phyloP scores from a whole-genome alignment of 2,329 filamentous ascomycete species.

The Thelonectria rubi region DNA sequence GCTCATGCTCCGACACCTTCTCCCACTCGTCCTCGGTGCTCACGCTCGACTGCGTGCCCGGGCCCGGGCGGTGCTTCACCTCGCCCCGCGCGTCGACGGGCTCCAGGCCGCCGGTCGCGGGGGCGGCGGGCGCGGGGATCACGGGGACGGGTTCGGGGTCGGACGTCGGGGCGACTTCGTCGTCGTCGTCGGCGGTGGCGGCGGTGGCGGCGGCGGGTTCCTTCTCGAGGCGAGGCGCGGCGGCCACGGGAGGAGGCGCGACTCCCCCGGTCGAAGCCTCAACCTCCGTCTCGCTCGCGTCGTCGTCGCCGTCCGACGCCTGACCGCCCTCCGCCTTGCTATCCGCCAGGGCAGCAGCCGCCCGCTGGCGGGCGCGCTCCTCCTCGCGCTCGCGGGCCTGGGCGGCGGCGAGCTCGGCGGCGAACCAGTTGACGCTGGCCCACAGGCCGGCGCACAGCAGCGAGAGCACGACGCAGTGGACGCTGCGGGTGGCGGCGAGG shows the following conservation, averaged over 20 bases:
- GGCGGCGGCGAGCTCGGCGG: slow-evolving; percentile 65
- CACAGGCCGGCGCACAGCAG: slow-evolving; percentile 82
- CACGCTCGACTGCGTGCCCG: slow-evolving; percentile 62
- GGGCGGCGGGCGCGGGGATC: slow-evolving; percentile 27
- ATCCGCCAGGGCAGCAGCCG: too few species aligned
- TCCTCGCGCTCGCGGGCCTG: slow-evolving; percentile 53
- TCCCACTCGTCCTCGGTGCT: slow-evolving; percentile 99
- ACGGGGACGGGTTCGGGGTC: slow-evolving; percentile 39
- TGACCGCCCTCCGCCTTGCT: slow-evolving; percentile 41
- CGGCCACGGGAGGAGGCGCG: slow-evolving; percentile 17
- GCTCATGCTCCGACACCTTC: slow-evolving; percentile 82
- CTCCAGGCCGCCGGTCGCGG: slow-evolving; percentile 53
- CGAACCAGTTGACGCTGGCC: slow-evolving; percentile 98
- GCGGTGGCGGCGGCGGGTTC: slow-evolving; percentile 21
- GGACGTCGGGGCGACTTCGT: slow-evolving; percentile 19
- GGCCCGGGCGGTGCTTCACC: slow-evolving; percentile 58
- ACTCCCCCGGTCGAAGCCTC: slow-evolving; percentile 41
- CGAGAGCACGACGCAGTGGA: slow-evolving; percentile 89
- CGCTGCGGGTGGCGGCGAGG: slow-evolving; percentile 81
- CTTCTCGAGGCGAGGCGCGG: slow-evolving; percentile 29
- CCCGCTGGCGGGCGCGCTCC: too few species aligned
- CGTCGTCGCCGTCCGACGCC: slow-evolving; percentile 40
- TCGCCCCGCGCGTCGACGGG: slow-evolving; percentile 53
- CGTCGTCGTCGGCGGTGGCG: neutral
- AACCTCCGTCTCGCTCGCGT: slow-evolving; percentile 53